These are phyloP conservation scores for Chaetomium sp. DNA, from an alignment of 2,329 filamentous ascomycete species.

Conservation along the genomic window DNA sequence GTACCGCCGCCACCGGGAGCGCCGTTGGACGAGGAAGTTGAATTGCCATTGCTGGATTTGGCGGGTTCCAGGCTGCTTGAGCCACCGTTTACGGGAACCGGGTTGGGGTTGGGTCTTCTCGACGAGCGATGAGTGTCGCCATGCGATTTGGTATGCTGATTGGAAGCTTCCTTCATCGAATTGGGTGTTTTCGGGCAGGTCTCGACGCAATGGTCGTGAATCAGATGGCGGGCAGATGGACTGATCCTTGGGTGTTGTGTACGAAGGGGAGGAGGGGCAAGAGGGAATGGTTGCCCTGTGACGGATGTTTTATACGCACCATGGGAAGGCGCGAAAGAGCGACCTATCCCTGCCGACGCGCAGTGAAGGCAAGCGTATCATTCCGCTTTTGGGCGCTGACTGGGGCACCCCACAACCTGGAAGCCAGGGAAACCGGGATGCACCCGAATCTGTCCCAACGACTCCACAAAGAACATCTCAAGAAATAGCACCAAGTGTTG, in stretches of 20 bases:
- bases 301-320: constrained; percentile 13
- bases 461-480: neutral
- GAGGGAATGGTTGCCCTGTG: constrained; percentile 7
- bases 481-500: neutral
- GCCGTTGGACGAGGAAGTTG: constrained; percentile 13
- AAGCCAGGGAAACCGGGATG: neutral
- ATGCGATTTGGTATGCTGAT: constrained; percentile 57
- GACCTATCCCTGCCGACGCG: constrained; percentile 6
- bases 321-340: neutral
- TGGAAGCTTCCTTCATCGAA: constrained; percentile 66
- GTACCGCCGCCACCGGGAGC: constrained; percentile 18
- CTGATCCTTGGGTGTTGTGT: neutral
- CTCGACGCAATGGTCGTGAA: constrained; percentile 22
- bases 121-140: constrained; percentile 47
- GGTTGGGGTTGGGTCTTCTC: constrained; percentile 45
- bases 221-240: neutral
- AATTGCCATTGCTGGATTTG: constrained; percentile 31
- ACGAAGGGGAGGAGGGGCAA: neutral
- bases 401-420: neutral
- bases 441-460: neutral
- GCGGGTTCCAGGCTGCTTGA: constrained; percentile 31
- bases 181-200: constrained; percentile 14
- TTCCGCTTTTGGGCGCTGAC: constrained; percentile 15
- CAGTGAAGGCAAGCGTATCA: constrained; percentile 1
- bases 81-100: constrained; percentile 45